A percentile compares a stretch with the other conserved stretches of the same genome.
Evolutionary conservation across 352 stramenopile genomes (phyloP).

Genomic region (Globisporangium iwayamae): DNA sequence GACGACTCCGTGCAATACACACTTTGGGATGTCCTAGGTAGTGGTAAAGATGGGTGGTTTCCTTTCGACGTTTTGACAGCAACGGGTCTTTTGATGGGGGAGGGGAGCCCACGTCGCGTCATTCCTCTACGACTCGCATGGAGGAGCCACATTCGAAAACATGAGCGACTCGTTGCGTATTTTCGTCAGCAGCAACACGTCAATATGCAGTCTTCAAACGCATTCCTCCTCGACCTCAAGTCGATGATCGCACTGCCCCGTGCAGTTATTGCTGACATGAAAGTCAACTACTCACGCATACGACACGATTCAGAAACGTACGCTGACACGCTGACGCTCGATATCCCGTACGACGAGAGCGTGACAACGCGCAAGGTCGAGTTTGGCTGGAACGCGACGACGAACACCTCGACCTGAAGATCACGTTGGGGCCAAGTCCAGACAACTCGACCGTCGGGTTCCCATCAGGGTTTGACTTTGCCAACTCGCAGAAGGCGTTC

Average conservation of each 20-base stretch:
- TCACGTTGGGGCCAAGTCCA: no score
- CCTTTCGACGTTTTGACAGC: not conserved
- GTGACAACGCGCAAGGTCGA: not conserved
- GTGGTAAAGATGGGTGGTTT: not conserved
- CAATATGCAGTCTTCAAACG: not conserved
- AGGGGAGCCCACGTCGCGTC: not conserved
- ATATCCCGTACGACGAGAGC: not conserved
- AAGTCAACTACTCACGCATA: not conserved
- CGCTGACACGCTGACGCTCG: not conserved
- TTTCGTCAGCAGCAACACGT: not conserved
- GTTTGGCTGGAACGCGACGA: not conserved
- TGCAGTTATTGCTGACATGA: not conserved
- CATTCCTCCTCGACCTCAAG: not conserved
- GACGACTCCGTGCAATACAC: not conserved
- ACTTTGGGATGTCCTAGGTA: not conserved
- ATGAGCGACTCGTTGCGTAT: not conserved
- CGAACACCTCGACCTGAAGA: not conserved
- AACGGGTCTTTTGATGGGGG: not conserved
- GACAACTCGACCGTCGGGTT: not conserved
- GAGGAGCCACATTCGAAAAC: not conserved
- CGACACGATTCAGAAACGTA: not conserved
- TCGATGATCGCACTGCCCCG: not conserved
- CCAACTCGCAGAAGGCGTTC: not conserved
- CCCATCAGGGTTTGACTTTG: not conserved
- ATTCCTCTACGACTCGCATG: not conserved